Base-by-base conservation (phyloP, 2,329 filamentous ascomycete species). In the Arthroderma sp. region DNA sequence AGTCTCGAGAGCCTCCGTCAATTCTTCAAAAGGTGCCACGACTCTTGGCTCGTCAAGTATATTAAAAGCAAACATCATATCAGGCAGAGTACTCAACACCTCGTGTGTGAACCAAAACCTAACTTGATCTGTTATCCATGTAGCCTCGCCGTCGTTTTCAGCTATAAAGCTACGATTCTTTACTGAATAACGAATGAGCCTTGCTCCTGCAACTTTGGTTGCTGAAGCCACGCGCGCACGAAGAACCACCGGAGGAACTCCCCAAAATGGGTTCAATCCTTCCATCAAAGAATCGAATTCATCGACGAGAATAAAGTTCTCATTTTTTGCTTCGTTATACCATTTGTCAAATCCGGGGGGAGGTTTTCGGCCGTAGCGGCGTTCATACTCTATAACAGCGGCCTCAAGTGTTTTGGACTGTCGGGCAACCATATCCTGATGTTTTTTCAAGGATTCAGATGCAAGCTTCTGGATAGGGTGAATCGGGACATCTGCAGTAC, bases 31-130 rank as follows among this genome's bases (percentile, higher is more conserved):
- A n/a, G 55, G 58, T 13, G 58, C 41, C n/a, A 59, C 49, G 37
- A 62, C 56, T 52, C 61, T 57, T 6, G 62, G 62, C 52, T 63
- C 62, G 38, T 62, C 62, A 25, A 61, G 38, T 43, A 33, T 23
- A 37, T 63, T 63, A 53, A 63, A 19, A n/a, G 55, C 55, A 31
- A 63, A 51, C 23, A 57, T 54, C 23, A 63, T 19, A 52, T 63
- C 57, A 13, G 62, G 59, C 15, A 63, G 49, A 31, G 49, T 56
- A 11, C 55, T 31, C 33, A 60, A 38, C 25, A 55, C 31, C 8
- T 58, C 56, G 13, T n/a, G 4, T 7, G 56, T 47, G 23, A 58
- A 44, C 56, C 56, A 58, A 38, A 39, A 38, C 4, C 51, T 19
- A 19, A 58, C 15, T 21, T 58, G 49, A 31, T 31, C 15, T 4